These are phyloP conservation scores for Bauhinia variegata DNA, from an alignment of 306 rosid genomes.

Conservation along the genomic window DNA sequence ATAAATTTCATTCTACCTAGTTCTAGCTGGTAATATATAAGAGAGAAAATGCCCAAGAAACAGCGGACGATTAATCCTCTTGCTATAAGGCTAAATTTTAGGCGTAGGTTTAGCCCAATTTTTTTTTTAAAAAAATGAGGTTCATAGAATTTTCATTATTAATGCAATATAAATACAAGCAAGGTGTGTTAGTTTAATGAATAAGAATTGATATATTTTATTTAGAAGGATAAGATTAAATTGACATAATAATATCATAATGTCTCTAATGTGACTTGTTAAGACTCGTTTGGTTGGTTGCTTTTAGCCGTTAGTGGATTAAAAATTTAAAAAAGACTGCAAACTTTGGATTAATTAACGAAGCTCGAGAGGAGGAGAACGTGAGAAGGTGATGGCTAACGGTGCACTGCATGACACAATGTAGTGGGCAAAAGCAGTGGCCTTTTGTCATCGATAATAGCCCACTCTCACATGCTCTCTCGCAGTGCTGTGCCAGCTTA, in stretches of 20 bases:
- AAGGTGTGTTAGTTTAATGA: no score
- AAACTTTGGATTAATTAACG: slow-evolving; percentile 31
- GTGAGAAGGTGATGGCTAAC: slow-evolving; percentile 48
- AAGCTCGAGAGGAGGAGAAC: slow-evolving; percentile 38
- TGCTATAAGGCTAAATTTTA: slow-evolving; percentile 21
- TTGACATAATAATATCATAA: no score
- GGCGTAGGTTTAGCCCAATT: slow-evolving; percentile 36
- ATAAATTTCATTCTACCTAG: slow-evolving; percentile 17
- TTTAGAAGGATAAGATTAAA: no score
- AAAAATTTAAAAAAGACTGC: slow-evolving; percentile 13
- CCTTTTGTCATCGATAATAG: slow-evolving; percentile 49
- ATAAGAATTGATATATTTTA: no score
- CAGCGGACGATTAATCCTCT: slow-evolving; percentile 18
- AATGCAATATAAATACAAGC: slow-evolving; percentile 11
- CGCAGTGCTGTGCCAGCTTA: slow-evolving; percentile 14
- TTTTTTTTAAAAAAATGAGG: no score
- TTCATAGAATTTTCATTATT: slow-evolving; percentile 19
- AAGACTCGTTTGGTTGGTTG: slow-evolving; percentile 30
- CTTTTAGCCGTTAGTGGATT: slow-evolving; percentile 32
- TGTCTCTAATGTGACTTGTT: no score
- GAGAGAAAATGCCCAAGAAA: slow-evolving; percentile 15
- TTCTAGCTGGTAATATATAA: background rate
- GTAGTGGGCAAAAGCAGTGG: slow-evolving; percentile 55
- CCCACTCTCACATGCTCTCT: slow-evolving; percentile 52
- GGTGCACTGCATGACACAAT: no score